phyloP scores from a whole-genome alignment of 805 yeast genomes.

The Alloascoidea hylecoeti region DNA sequence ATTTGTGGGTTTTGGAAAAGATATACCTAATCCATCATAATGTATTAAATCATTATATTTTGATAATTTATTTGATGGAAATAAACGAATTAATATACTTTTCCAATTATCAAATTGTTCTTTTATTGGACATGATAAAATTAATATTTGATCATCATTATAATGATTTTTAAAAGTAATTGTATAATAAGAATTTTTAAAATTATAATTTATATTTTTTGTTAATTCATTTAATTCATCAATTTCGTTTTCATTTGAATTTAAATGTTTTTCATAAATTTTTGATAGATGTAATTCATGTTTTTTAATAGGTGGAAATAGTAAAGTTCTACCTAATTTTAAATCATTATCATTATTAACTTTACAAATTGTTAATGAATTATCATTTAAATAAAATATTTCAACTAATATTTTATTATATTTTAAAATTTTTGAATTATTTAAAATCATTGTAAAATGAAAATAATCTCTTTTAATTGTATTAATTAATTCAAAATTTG shows the following conservation, averaged over 20 bases:
- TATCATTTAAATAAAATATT: background rate
- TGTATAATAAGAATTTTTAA: background rate
- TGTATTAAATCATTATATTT: no score
- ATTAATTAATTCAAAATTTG: background rate
- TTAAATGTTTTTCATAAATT: slow-evolving; percentile 1
- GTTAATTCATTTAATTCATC: no score
- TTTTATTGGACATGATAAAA: background rate
- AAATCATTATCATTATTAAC: background rate
- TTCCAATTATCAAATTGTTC: background rate
- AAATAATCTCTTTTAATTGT: background rate
- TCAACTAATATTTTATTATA: background rate
- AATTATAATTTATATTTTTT: background rate
- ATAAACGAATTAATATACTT: background rate
- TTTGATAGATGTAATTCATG: background rate
- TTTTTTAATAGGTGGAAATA: background rate
- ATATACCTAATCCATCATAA: no score
- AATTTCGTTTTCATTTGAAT: no score
- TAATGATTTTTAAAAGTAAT: background rate
- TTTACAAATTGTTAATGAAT: background rate
- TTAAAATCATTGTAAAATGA: background rate
- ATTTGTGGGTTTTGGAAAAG: no score
- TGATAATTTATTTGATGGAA: background rate
- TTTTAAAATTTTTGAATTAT: background rate
- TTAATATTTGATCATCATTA: background rate
- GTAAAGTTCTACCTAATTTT: background rate